These are phyloP conservation scores for Calophaca sinica DNA, from an alignment of 306 rosid genomes.

Conservation along the genomic window DNA sequence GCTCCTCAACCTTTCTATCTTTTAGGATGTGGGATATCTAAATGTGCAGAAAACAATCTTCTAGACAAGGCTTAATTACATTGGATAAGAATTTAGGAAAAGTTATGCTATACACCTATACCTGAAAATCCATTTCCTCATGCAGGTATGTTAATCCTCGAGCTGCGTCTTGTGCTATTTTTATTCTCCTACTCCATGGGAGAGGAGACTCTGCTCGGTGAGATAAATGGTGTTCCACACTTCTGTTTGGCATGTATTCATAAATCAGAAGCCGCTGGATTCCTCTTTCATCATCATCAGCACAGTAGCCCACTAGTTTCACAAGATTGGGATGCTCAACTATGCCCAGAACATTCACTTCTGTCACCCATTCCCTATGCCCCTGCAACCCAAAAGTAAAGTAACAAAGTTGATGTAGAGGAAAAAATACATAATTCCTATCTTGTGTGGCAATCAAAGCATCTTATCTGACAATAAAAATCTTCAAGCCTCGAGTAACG, in stretches of 20 bases:
- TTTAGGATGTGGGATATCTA: slow-evolving; percentile 20
- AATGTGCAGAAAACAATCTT: slow-evolving; percentile 20
- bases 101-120: slow-evolving; percentile 51
- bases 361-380: slow-evolving; percentile 99
- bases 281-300: slow-evolving; percentile 98
- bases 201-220: slow-evolving; percentile 71
- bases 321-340: slow-evolving; percentile 99
- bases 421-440: slow-evolving; percentile 15
- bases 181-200: slow-evolving; percentile 83
- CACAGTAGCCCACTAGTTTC: slow-evolving; percentile 93
- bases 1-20: slow-evolving; percentile 23
- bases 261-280: slow-evolving; percentile 92
- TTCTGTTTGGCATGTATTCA: slow-evolving; percentile 89
- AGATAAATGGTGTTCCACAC: slow-evolving; percentile 86
- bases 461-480: slow-evolving; percentile 6
- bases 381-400: slow-evolving; percentile 63
- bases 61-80: slow-evolving; percentile 22
- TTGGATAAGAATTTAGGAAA: slow-evolving; percentile 14
- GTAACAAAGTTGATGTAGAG: slow-evolving; percentile 11
- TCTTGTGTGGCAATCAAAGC: slow-evolving; percentile 22
- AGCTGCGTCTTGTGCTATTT: slow-evolving; percentile 92
- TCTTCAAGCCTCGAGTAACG: slow-evolving; percentile 26
- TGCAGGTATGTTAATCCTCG: slow-evolving; percentile 90
- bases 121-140: slow-evolving; percentile 96
- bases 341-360: slow-evolving; percentile 94